Conservation (phyloP, 768 basidiomycete genomes). For the Phylloporus arenicola region DNA sequence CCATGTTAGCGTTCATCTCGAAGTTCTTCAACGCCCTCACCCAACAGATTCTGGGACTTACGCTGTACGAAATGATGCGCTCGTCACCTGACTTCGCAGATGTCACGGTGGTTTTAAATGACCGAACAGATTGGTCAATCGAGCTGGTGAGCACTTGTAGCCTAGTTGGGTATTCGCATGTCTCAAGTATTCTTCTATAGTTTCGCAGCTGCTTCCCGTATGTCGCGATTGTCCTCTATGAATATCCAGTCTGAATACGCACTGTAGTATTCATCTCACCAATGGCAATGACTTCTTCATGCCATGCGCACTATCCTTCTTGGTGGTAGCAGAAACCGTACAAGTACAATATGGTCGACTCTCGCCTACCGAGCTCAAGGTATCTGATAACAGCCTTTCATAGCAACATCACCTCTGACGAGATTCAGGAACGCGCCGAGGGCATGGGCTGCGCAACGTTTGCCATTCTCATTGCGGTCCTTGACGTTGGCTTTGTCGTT, state of each 20-base stretch:
- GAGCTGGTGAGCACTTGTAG: conserved; percentile 14
- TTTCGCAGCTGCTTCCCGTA: conserved; percentile 11
- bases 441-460: conserved; percentile 13
- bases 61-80: conserved; percentile 14
- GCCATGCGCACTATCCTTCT: conserved; percentile 10
- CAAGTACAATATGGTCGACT: conserved; percentile 19
- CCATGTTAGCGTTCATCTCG: conserved; percentile 6
- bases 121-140: conserved; percentile 17
- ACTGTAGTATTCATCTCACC: conserved; percentile 16
- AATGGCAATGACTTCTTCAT: conserved; percentile 6
- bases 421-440: conserved; percentile 10
- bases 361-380: conserved; percentile 21
- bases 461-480: conserved; percentile 11
- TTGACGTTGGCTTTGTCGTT: conserved; percentile 18
- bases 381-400: background rate
- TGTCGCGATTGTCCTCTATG: background rate
- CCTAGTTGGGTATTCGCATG: background rate
- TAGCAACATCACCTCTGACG: background rate
- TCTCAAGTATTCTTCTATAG: background rate
- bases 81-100: conserved; percentile 20
- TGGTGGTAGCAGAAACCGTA: conserved; percentile 17
- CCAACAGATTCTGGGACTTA: conserved; percentile 4
- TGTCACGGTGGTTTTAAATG: conserved; percentile 12
- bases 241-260: background rate
- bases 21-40: background rate